Percentiles rank a stretch among this genome's conserved stretches.
Conservation (phyloP, 139 green algal genomes). For the Chlamydomonas sp. region DNA sequence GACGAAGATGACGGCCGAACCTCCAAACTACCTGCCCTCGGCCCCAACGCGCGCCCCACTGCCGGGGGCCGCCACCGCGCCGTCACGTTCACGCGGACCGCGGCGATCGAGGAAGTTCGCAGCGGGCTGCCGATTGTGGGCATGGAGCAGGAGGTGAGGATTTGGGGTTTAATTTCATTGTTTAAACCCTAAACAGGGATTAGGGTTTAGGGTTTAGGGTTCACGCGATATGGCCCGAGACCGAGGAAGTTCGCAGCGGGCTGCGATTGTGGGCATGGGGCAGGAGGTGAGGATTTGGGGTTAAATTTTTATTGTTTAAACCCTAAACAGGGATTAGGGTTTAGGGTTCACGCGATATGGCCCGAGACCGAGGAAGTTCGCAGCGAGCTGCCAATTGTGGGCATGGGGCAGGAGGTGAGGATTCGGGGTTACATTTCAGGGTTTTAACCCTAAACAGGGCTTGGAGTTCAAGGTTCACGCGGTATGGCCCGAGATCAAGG, state of each 20-base stretch:
- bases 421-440: too few species aligned
- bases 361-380: slow-evolving; percentile 43
- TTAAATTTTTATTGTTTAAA: not conserved
- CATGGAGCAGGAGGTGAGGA: slow-evolving; percentile 76
- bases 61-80: slow-evolving; percentile 28
- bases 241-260: too few species aligned
- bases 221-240: slow-evolving; percentile 55
- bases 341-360: slow-evolving; percentile 41
- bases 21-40: not conserved
- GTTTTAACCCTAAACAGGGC: too few species aligned
- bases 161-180: not conserved
- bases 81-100: slow-evolving; percentile 31
- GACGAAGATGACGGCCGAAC: too few species aligned
- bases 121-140: slow-evolving; percentile 73
- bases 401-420: slow-evolving; percentile 74
- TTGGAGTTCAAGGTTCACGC: not conserved
- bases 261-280: too few species aligned
- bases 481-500: too few species aligned
- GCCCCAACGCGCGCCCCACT: not conserved
- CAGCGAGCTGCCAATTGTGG: slow-evolving; percentile 71
- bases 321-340: too few species aligned
- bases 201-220: too few species aligned
- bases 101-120: slow-evolving; percentile 43
- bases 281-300: too few species aligned
- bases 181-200: too few species aligned